Evolutionary conservation across 768 basidiomycete genomes (phyloP), one percentile per base, ranked within the genome.

Genomic region (Serendipita sp.): DNA sequence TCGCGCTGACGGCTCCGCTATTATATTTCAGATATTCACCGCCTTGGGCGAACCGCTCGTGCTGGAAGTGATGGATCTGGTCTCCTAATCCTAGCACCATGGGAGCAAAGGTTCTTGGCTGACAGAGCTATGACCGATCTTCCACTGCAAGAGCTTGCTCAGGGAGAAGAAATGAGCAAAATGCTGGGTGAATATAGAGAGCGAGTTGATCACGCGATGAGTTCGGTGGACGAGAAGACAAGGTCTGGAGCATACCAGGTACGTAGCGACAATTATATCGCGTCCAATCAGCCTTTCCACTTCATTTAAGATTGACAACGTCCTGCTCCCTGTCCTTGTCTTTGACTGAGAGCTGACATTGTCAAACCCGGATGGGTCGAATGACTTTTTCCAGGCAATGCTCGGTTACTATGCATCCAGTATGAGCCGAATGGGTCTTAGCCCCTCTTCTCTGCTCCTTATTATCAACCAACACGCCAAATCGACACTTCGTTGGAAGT

Each of bases 291-390:
- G 7, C 41, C 5, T 13, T 13, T 5, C 13, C 13, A 5, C 34
- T 24, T 41, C 45, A 41, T 28, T 35, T 46, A 38, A 18, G 24
- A n/a, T n/a, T 16, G 30, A 16, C 65, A 34, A 28, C 41, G n/a
- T 18, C 10, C 24, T 67, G 32, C 47, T 44, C 10, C 3, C n/a
- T 44, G 32, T 48, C 38, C 24, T 3, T 44, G 35, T 15, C 15
- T 8, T 15, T n/a, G 41, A 41, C 13, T 13, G 41, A 41, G 15
- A 53, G 10, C 24, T 47, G 38, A 67, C 38, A 78, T 81, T 81
- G 76, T 75, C 70, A 85, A 47, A 84, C 84, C 85, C 81, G 70
- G 84, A 84, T 70, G 78, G 80, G n/a, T 85, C 81, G 70, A 84
- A 84, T 70, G 78, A 80, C 18, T 73, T 69, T 51, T 73, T 71